Evolutionary conservation across 2,329 filamentous ascomycete species (phyloP), one percentile per base, ranked within the genome.

Genomic region (Fusarium pseudocircinatum): DNA sequence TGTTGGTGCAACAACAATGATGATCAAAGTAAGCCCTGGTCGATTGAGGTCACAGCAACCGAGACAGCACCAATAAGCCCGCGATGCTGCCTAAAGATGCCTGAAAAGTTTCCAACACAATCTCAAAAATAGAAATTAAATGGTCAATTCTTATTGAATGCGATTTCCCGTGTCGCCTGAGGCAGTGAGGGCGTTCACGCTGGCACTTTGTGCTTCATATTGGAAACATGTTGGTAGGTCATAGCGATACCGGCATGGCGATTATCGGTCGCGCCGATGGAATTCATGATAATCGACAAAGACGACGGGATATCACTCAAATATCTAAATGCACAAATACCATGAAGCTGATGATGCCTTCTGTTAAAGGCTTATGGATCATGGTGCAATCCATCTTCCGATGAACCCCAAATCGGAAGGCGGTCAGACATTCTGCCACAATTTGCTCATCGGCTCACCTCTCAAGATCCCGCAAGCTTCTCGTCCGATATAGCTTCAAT

Each of bases 391-490:
- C 36, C 30, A 50, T 57, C 57, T 60, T 30, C 39, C 30, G 36
- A 72, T 24, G 15, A 7, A 3, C 34, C 30, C 26, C 6, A 60
- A 72, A 56, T 1, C 2, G 36, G 75, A 72, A 77, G 60, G 75
- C 75, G 75, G 75, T 77, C 60, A 69, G 0, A 4, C 12, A 58
- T 74, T 77, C 72, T 77, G 75, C 75, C 75, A 32, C 10, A 37
- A 37, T 43, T 54, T 46, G 68, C 44, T 69, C 66, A 60, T 77
- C 74, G 75, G 74, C 75, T 77, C 75, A 77, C 72, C 50, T 76
- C 72, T 59, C 64, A 36, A 40, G 61, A 62, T 58, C 58, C 73
- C 56, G 57, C 75, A 74, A 77, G 75, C 72, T 77, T 70, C 75
- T 77, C 75, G 64, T 74, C 69, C 54, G 69, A 77, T 69, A 62